phyloP scores from a whole-genome alignment of 352 stramenopile species.

The Phytophthora foliorum region DNA sequence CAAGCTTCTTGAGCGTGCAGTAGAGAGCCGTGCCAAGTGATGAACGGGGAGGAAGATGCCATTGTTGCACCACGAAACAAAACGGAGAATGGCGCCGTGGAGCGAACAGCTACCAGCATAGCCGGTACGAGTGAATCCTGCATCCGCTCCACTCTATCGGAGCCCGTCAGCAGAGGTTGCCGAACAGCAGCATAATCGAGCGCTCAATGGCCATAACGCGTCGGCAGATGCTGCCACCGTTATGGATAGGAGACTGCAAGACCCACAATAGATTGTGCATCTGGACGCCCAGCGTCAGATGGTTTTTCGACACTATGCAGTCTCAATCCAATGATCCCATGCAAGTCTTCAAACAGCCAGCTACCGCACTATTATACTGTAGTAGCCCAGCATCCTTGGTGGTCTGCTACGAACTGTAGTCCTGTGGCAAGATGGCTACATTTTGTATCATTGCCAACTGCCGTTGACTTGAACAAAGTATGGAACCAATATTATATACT shows the following conservation, averaged over 20 bases:
- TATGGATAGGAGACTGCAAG: not conserved
- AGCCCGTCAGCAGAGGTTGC: constrained; percentile 2
- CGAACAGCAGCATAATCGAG: constrained; percentile 13
- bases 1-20: constrained; percentile 45
- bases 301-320: no score
- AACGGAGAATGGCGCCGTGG: constrained; percentile 12
- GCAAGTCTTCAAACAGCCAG: no score
- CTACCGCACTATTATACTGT: no score
- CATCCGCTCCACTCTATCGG: constrained; percentile 12
- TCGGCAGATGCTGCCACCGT: not conserved
- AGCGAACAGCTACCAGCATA: constrained; percentile 8
- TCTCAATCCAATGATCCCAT: no score
- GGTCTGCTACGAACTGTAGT: no score
- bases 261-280: not conserved
- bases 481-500: no score
- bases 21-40: constrained; percentile 40
- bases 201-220: not conserved
- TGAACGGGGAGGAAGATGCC: constrained; percentile 32
- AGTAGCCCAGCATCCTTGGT: no score
- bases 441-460: constrained; percentile 11
- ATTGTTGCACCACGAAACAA: constrained; percentile 10
- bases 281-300: not conserved
- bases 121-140: constrained; percentile 19
- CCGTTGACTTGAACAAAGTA: constrained; percentile 32
- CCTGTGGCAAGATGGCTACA: constrained; percentile 4